A percentile compares a stretch with the other conserved stretches of the same genome.
These are phyloP conservation scores for Diplosphaera chodatii DNA, from an alignment of 139 green algal genomes.

Conservation along the genomic window DNA sequence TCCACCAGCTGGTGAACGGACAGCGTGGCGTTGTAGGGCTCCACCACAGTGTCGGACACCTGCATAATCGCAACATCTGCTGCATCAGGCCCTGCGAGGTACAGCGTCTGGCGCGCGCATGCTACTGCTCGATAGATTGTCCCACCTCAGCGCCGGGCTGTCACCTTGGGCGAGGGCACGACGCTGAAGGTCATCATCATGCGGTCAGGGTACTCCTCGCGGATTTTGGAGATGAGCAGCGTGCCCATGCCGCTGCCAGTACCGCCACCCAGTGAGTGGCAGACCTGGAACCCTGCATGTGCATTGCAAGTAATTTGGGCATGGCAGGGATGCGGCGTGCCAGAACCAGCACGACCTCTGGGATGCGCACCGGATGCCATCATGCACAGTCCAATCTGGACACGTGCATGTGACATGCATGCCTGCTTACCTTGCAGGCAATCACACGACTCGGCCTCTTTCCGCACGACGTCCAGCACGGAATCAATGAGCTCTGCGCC, in stretches of 20 bases:
- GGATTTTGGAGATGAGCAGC: conserved; percentile 88
- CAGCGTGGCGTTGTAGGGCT: conserved; percentile 86
- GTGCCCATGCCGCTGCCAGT: conserved; percentile 95
- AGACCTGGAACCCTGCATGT: conserved; percentile 86
- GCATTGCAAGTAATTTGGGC: not conserved
- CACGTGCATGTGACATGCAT: not conserved
- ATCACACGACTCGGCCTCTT: conserved; percentile 97
- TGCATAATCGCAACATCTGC: too few relatives aligned
- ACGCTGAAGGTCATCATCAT: conserved; percentile 43
- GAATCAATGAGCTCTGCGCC: conserved; percentile 96
- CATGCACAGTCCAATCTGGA: too few relatives aligned
- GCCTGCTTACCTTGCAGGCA: conserved; percentile 88
- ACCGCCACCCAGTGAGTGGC: conserved; percentile 92
- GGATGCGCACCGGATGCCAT: too few relatives aligned
- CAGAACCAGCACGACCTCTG: too few relatives aligned
- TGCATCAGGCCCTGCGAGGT: too few relatives aligned
- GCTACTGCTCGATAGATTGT: too few relatives aligned
- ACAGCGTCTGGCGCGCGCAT: too few relatives aligned
- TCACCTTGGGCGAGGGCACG: conserved; percentile 59
- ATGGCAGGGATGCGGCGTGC: too few relatives aligned
- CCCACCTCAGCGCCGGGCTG: too few relatives aligned
- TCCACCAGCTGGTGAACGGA: conserved; percentile 90
- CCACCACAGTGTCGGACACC: conserved; percentile 81
- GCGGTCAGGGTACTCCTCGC: conserved; percentile 83
- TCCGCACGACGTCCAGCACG: conserved; percentile 97